Conservation (phyloP, 2,329 filamentous ascomycete species). For the Erysiphe pulchra region DNA sequence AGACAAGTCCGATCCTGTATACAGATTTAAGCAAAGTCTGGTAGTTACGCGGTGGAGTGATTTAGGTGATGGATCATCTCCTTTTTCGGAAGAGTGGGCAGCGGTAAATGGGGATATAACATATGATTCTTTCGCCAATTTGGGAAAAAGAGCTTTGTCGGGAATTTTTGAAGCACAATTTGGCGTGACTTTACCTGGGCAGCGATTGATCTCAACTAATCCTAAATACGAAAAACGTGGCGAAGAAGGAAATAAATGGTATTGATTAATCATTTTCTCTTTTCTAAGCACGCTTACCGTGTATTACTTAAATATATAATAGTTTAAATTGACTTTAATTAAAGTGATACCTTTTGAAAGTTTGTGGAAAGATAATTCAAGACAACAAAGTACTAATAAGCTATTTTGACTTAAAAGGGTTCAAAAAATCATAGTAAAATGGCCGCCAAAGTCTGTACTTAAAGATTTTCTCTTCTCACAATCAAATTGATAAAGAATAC, state of each 20-base stretch:
- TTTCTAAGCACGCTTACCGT: too few species aligned
- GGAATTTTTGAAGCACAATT: slow-evolving; percentile 32
- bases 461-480: too few species aligned
- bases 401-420: too few species aligned
- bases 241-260: slow-evolving; percentile 31
- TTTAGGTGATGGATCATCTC: slow-evolving; percentile 26
- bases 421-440: too few species aligned
- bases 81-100: slow-evolving; percentile 23
- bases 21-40: slow-evolving; percentile 30
- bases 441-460: too few species aligned
- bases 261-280: slow-evolving; percentile 15
- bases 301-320: too few species aligned
- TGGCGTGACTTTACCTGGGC: slow-evolving; percentile 26
- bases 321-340: too few species aligned
- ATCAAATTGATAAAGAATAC: too few species aligned
- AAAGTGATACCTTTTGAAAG: too few species aligned
- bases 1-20: slow-evolving; percentile 20
- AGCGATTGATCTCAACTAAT: slow-evolving; percentile 31
- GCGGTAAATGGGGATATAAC: slow-evolving; percentile 22
- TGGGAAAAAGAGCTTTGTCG: slow-evolving; percentile 28
- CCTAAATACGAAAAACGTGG: slow-evolving; percentile 25
- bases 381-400: too few species aligned
- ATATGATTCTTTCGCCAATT: slow-evolving; percentile 26
- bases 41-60: slow-evolving; percentile 36
- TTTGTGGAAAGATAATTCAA: too few species aligned